These are phyloP conservation scores for Thelonectria discophora DNA, from an alignment of 2,329 filamentous ascomycete genomes.

Conservation along the genomic window DNA sequence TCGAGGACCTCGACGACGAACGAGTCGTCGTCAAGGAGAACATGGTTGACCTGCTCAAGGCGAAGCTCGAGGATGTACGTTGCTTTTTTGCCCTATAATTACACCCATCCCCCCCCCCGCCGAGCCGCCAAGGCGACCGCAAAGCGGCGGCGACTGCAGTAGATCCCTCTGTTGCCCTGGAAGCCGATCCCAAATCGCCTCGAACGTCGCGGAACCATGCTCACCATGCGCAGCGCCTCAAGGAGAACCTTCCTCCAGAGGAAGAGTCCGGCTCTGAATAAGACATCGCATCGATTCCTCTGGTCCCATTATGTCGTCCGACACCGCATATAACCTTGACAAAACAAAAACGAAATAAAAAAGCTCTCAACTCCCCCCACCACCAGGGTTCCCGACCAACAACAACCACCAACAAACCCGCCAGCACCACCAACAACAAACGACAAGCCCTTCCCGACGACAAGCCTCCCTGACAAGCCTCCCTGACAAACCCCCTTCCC, in stretches of 20 bases:
- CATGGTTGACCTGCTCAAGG: conserved; percentile 74
- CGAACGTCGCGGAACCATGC: conserved; percentile 5
- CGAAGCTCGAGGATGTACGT: conserved; percentile 73
- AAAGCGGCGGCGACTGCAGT: not conserved
- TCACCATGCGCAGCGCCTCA: conserved; percentile 53
- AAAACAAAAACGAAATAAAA: not conserved
- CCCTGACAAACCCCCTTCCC: too few species aligned
- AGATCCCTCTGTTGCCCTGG: too few species aligned
- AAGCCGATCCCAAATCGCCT: not conserved
- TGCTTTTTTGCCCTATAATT: not conserved
- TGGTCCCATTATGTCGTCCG: not conserved
- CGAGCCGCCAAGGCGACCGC: not conserved
- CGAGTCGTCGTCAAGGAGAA: conserved; percentile 78
- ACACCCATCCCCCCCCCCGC: not conserved
- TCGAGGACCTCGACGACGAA: conserved; percentile 82
- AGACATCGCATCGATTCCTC: not conserved
- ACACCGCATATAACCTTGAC: not conserved
- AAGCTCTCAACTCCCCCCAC: not conserved
- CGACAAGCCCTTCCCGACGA: too few species aligned
- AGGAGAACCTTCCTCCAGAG: conserved; percentile 60
- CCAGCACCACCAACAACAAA: not conserved
- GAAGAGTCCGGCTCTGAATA: conserved; percentile 64
- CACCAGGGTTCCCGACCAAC: not conserved
- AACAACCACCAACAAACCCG: not conserved
- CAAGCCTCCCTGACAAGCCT: too few species aligned